phyloP scores from a whole-genome alignment of 345 rosid species.

The Passiflora organensis region DNA sequence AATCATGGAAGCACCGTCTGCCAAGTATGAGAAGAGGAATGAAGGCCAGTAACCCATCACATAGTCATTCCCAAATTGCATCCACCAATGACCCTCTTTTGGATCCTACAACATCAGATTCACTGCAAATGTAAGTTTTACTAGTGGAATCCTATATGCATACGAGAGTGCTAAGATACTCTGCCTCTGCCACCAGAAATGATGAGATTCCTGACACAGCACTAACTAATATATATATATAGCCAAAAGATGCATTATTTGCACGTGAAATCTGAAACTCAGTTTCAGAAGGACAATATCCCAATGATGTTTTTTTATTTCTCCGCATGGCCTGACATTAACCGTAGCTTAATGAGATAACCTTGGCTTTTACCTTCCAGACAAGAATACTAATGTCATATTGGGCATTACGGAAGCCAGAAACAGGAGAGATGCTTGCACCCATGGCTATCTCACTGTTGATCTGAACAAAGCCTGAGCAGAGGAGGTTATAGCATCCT shows the following conservation, averaged over 20 bases:
- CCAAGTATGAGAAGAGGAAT: conserved; percentile 85
- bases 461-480: conserved; percentile 95
- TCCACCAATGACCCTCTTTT: conserved; percentile 98
- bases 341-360: background rate
- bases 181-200: conserved; percentile 5
- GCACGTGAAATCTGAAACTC: background rate
- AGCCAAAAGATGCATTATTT: background rate
- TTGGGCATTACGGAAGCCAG: conserved; percentile 53
- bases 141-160: background rate
- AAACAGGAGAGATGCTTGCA: conserved; percentile 96
- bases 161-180: conserved; percentile 8
- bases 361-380: conserved; percentile 65
- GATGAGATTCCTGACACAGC: conserved; percentile 19
- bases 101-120: conserved; percentile 59
- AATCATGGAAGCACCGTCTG: conserved; percentile 89
- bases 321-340: too few species aligned
- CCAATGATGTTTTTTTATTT: too few species aligned
- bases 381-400: conserved; percentile 86
- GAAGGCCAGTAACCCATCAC: conserved; percentile 97
- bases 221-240: background rate
- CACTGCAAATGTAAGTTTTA: too few species aligned
- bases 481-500: conserved; percentile 93
- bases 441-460: conserved; percentile 92
- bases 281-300: background rate
- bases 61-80: conserved; percentile 86